These are phyloP conservation scores for Corrigiola litoralis DNA, from an alignment of 179 eudicot genomes.

Conservation along the genomic window DNA sequence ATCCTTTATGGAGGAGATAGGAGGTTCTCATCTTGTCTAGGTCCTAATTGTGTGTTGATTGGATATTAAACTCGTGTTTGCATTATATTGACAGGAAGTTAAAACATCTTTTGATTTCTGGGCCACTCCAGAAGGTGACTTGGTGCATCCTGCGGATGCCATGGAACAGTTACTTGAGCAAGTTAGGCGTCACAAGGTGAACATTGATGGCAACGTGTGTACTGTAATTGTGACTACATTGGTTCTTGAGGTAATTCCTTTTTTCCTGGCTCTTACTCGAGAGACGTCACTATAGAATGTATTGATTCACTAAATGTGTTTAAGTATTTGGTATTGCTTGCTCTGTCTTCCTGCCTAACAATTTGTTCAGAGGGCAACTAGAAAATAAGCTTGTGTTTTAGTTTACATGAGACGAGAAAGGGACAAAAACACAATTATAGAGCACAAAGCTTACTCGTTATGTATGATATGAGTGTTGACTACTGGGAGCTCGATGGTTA, in stretches of 20 bases:
- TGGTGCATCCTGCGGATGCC: slow-evolving; percentile 79
- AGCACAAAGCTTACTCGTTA: no score
- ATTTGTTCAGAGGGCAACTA: no score
- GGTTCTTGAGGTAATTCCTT: slow-evolving; percentile 71
- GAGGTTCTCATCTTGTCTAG: not conserved
- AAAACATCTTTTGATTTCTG: slow-evolving; percentile 71
- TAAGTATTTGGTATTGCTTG: not conserved
- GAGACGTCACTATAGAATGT: no score
- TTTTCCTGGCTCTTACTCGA: not conserved
- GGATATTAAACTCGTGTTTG: not conserved
- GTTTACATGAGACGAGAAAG: no score
- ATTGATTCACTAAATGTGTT: no score
- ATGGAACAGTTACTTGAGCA: slow-evolving; percentile 76
- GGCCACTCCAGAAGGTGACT: slow-evolving; percentile 79
- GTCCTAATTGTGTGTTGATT: not conserved
- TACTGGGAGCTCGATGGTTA: no score
- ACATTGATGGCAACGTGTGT: slow-evolving; percentile 78
- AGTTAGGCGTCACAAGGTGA: slow-evolving; percentile 75
- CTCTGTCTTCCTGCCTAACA: not conserved
- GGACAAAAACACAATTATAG: no score
- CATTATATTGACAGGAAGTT: slow-evolving; percentile 46
- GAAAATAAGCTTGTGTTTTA: no score
- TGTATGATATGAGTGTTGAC: no score
- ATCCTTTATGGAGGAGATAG: no score
- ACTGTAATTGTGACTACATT: slow-evolving; percentile 76